These are phyloP conservation scores for Phytopythium kandeliae DNA, from an alignment of 352 stramenopile species.

Conservation along the genomic window DNA sequence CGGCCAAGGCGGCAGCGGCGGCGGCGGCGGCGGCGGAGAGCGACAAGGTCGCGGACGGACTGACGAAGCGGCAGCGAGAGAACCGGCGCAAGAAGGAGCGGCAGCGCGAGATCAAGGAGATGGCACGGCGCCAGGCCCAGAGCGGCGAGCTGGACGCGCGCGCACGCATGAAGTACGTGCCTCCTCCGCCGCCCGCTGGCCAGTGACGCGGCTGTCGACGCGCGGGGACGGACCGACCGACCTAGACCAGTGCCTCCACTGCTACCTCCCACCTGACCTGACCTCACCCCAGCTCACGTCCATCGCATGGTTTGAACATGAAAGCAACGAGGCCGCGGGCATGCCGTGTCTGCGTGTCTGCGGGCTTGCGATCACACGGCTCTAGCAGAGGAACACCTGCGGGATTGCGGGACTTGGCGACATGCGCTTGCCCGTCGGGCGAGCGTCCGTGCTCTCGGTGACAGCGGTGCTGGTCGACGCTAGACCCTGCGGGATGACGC, in stretches of 20 bases:
- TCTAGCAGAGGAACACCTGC: constrained; percentile 69
- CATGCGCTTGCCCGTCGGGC: constrained; percentile 34
- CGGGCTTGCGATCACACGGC: no score
- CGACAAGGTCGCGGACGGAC: constrained; percentile 30
- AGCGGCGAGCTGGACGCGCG: constrained; percentile 64
- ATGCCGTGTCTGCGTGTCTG: no score
- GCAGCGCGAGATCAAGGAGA: constrained; percentile 69
- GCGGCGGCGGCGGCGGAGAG: constrained; percentile 5
- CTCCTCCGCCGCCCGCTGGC: constrained; percentile 22
- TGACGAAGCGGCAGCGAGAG: constrained; percentile 80
- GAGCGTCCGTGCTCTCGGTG: constrained; percentile 7
- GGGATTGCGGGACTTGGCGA: constrained; percentile 31
- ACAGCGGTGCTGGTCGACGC: constrained; percentile 8
- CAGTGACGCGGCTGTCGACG: not conserved
- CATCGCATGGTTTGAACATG: no score
- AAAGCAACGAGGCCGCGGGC: no score
- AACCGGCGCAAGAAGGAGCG: constrained; percentile 75
- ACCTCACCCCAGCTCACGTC: no score
- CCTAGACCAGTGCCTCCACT: not conserved
- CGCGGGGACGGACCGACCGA: not conserved
- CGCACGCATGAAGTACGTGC: constrained; percentile 62
- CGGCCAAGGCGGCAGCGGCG: constrained; percentile 13
- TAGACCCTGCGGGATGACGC: constrained; percentile 39
- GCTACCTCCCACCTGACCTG: no score
- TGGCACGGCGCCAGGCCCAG: constrained; percentile 60